Conservation (phyloP, 257 asterid species). For the Asclepias syriaca region DNA sequence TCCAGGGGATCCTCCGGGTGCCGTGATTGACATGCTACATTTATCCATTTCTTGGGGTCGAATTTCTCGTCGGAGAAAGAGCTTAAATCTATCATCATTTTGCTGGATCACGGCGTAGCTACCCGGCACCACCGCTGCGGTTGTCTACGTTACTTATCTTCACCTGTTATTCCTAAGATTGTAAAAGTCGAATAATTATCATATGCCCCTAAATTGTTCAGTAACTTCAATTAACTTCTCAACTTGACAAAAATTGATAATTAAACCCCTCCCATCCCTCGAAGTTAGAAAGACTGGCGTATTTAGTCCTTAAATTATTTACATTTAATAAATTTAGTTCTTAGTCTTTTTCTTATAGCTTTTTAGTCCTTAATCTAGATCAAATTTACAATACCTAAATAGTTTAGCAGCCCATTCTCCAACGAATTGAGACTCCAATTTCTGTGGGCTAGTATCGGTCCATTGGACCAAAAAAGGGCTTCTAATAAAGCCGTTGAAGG, state of each 20-base stretch:
- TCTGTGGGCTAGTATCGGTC: not conserved
- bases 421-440: too few relatives aligned
- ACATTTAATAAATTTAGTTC: too few relatives aligned
- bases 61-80: constrained; percentile 83
- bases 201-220: not conserved
- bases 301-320: too few relatives aligned
- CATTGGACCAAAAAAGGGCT: not conserved
- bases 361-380: too few relatives aligned
- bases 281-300: not conserved
- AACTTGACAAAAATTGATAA: not conserved
- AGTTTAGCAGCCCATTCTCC: too few relatives aligned
- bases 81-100: constrained; percentile 90
- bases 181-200: not conserved
- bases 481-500: not conserved
- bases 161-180: not conserved
- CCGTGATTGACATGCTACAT: constrained; percentile 68
- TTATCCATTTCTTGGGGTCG: constrained; percentile 97
- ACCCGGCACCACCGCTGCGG: constrained; percentile 12
- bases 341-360: too few relatives aligned
- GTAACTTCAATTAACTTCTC: not conserved
- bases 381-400: too few relatives aligned
- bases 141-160: not conserved
- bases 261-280: not conserved
- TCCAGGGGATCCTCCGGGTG: constrained; percentile 88
- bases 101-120: constrained; percentile 17